Evolutionary conservation across 73 alveolate species (phyloP), one percentile per base, ranked within the genome.

Genomic region (Breviolum minutum): DNA sequence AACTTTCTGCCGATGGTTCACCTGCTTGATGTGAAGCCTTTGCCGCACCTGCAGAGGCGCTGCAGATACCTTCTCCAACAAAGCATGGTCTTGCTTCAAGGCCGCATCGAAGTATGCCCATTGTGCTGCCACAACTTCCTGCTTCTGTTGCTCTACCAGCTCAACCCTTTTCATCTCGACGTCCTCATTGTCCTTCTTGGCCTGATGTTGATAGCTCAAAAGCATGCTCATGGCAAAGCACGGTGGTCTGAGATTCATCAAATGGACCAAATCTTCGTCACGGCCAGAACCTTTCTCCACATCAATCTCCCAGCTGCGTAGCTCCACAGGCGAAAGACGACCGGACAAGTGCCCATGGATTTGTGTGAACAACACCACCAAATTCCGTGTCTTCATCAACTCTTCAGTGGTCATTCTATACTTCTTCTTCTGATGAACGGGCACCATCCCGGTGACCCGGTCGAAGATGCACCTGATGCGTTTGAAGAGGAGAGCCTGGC

Each of bases 371-470:
- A 80, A 24, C 24, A 29, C 88, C 26, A 27, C 62, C 68, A 40
- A 30, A 11, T 80, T 29, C 5, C 88, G 62, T 8, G 30, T 24
- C 26, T 26, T 24, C 14, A 27, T 24, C 30, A 80, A 24, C 88
- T 80, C 88, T 80, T 80, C 88, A 8, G 68, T 8, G 22, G 24
- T 80, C 88, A 80, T 27, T 68, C 88, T 80, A 68, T 80, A 80
- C 68, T 80, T 80, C 64, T 80, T 80, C 9, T 80, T 80, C 88
- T 27, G 64, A 2, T 80, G 62, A 19, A 26, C 24, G 1, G 88
- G 88, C 24, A 80, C 64, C 88, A 27, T 40, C 20, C 68, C 64
- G 88, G 88, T 80, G 66, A 40, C 88, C 9, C 88, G 88, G 30
- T 80, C 88, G 26, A 80, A 80, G 20, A 14, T 12, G 24, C 14